Conservation (phyloP, 2,329 filamentous ascomycete genomes). For the Hypoxylon sp. region DNA sequence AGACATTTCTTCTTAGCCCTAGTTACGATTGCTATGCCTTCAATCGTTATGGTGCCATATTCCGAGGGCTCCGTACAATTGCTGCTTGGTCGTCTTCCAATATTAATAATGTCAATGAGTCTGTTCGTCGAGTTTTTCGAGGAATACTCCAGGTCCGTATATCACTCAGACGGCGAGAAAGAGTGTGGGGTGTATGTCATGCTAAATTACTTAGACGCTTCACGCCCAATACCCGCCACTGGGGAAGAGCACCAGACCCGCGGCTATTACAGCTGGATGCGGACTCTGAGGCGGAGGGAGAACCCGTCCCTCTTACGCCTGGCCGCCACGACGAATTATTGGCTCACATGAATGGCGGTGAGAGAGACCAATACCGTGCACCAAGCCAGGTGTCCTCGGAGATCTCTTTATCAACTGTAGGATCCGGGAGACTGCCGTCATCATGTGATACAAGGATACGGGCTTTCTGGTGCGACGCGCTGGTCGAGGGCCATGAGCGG, state of each 20-base stretch:
- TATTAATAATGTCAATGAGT: constrained; percentile 26
- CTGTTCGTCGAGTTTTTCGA: constrained; percentile 35
- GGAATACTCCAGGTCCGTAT: constrained; percentile 36
- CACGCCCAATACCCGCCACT: neutral
- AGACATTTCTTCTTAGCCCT: constrained; percentile 34
- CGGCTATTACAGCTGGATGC: constrained; percentile 3
- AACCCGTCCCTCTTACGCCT: neutral
- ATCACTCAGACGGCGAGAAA: neutral
- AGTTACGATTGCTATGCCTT: constrained; percentile 8
- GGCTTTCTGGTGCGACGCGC: constrained; percentile 28
- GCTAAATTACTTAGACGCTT: constrained; percentile 16
- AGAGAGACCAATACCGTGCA: constrained; percentile 19
- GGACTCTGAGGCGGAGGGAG: neutral
- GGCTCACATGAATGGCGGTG: constrained; percentile 34
- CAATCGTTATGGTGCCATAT: constrained; percentile 19
- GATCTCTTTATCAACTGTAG: constrained; percentile 44
- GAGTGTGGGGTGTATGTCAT: neutral
- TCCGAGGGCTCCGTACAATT: constrained; percentile 21
- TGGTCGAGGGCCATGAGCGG: neutral
- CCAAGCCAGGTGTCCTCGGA: constrained; percentile 47
- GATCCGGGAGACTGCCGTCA: constrained; percentile 44
- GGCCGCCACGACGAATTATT: constrained; percentile 22
- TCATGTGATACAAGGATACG: constrained; percentile 43
- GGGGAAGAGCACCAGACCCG: constrained; percentile 20
- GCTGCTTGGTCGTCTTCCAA: constrained; percentile 23